A percentile compares a stretch with the other conserved stretches of the same genome.
Evolutionary conservation across 805 yeast species (phyloP).

Genomic region (Metschnikowia kofuensis): DNA sequence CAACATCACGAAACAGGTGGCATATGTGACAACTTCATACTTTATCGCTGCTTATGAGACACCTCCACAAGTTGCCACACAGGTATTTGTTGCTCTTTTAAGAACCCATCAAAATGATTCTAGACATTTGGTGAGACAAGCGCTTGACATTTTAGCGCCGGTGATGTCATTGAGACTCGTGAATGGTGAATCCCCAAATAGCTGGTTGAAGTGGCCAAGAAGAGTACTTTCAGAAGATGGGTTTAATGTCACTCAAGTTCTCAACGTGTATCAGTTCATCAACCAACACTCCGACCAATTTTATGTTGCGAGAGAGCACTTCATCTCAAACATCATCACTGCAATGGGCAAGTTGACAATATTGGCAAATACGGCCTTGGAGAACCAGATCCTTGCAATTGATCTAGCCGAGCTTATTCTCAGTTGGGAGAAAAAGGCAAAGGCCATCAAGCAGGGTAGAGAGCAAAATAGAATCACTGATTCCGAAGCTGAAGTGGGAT

Average conservation of each 20-base stretch:
- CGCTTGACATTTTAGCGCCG: constrained; percentile 85
- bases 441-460: not conserved
- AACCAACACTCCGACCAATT: constrained; percentile 83
- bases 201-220: constrained; percentile 94
- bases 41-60: constrained; percentile 88
- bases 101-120: constrained; percentile 85
- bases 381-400: constrained; percentile 81
- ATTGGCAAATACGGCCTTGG: constrained; percentile 70
- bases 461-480: not conserved
- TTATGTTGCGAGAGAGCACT: constrained; percentile 82
- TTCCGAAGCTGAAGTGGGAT: not conserved
- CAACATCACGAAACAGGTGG: constrained; percentile 83
- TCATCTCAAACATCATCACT: constrained; percentile 81
- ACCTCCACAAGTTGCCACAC: constrained; percentile 83
- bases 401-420: constrained; percentile 84
- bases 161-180: constrained; percentile 69
- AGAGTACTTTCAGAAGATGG: constrained; percentile 90
- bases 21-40: constrained; percentile 82
- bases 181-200: constrained; percentile 50
- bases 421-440: constrained; percentile 62
- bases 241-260: constrained; percentile 78
- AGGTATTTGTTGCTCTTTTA: constrained; percentile 85
- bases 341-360: constrained; percentile 90
- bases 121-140: constrained; percentile 77
- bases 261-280: constrained; percentile 84